Conservation (phyloP, 2,329 filamentous ascomycete genomes). For the Neonectria neomacrospora region DNA sequence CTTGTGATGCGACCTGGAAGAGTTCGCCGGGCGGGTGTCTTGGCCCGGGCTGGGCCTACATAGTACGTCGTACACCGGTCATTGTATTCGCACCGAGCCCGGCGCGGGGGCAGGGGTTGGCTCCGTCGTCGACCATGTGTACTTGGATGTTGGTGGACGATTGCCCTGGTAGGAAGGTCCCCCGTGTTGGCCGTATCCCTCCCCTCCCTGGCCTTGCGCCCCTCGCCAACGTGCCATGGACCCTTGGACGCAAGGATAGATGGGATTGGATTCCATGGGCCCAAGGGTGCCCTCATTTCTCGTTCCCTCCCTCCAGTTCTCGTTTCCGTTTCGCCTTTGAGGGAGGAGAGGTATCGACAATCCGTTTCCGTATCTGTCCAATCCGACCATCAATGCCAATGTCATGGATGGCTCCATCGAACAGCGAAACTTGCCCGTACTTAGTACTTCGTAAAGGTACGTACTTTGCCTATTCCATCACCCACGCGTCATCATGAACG, state of each 20-base stretch:
- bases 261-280: constrained; percentile 21
- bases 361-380: background rate
- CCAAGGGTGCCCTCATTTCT: constrained; percentile 19
- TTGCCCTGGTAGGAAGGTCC: constrained; percentile 36
- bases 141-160: constrained; percentile 35
- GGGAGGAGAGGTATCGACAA: background rate
- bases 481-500: background rate
- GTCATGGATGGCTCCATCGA: background rate
- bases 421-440: background rate
- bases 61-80: background rate
- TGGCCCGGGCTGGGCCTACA: constrained; percentile 8
- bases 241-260: constrained; percentile 10
- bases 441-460: background rate
- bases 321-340: background rate
- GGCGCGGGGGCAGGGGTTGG: constrained; percentile 31
- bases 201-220: background rate
- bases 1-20: background rate
- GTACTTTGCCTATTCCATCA: background rate
- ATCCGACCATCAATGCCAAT: background rate
- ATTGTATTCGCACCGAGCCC: background rate
- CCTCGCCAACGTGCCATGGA: constrained; percentile 7
- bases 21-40: background rate
- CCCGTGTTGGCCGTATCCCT: background rate
- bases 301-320: background rate
- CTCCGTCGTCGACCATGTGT: constrained; percentile 33